Base-by-base conservation (phyloP, 768 basidiomycete species). In the Rhizopogon vinicolor region DNA sequence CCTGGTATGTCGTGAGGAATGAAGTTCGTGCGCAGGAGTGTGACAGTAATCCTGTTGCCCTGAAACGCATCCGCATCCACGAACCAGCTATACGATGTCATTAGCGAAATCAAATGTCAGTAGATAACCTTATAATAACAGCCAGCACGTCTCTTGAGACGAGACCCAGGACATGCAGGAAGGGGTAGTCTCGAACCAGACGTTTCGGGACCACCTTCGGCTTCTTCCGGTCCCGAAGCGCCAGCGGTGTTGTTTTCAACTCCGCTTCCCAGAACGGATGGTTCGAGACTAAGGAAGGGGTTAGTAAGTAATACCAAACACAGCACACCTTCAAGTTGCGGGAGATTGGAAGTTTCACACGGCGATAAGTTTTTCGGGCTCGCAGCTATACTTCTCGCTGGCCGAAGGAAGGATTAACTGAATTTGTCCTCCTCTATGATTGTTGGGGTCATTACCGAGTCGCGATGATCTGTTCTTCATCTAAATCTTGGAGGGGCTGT, bases 321-420 rank as follows among this genome's bases (percentile, higher is more conserved):
- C 33, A 92, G 70, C 12, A 82, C 70, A 22, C 95, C 92, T 68
- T n/a, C n/a, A n/a, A n/a, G n/a, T n/a, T 97, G 89, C 0, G 85
- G 87, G 18, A 96, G 78, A 66, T 97, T 95, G 7, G 92, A 95
- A 12, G 91, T 66, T 98, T 93, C 3, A 97, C n/a, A n/a, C n/a
- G n/a, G n/a, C n/a, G n/a, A n/a, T n/a, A n/a, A n/a, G n/a, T n/a
- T n/a, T n/a, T n/a, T n/a, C n/a, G n/a, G n/a, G n/a, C n/a, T n/a
- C n/a, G n/a, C n/a, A n/a, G n/a, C n/a, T n/a, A n/a, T n/a, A n/a
- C n/a, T n/a, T n/a, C 85, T 42, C 62, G 71, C 33, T 61, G 19
- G 52, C 33, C 13, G n/a, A n/a, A 7, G 6, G 12, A 29, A 58
- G 16, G 62, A 41, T 58, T 62, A 13, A 50, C 60, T 25, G 51